Evolutionary conservation across 805 yeast genomes (phyloP).

Genomic region (Wickerhamomyces silvicola): DNA sequence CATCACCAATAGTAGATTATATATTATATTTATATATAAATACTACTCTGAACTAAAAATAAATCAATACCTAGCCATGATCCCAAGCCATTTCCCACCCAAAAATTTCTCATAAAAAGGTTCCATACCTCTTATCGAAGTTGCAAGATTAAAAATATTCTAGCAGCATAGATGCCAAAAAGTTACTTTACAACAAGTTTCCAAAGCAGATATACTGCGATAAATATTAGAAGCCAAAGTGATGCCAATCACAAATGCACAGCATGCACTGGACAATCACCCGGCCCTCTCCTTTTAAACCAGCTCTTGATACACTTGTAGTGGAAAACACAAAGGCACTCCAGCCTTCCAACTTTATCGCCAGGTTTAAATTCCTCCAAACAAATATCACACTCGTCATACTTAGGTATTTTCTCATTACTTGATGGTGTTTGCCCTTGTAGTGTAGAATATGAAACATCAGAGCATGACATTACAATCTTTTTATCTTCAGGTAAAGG

Average conservation of each 20-base stretch:
- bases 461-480: slow-evolving; percentile 20
- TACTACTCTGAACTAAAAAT: too few species aligned
- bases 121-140: too few species aligned
- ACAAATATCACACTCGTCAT: slow-evolving; percentile 87
- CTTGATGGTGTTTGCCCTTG: slow-evolving; percentile 4
- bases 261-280: slow-evolving; percentile 83
- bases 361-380: slow-evolving; percentile 83
- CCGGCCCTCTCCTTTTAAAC: slow-evolving; percentile 80
- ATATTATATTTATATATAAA: too few species aligned
- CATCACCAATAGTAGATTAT: too few species aligned
- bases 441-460: slow-evolving; percentile 9
- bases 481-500: slow-evolving; percentile 18
- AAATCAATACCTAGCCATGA: too few species aligned
- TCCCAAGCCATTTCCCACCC: too few species aligned
- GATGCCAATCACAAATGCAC: slow-evolving; percentile 29
- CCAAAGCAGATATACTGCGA: too few species aligned
- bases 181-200: too few species aligned
- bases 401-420: slow-evolving; percentile 22
- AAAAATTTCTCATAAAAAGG: too few species aligned
- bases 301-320: slow-evolving; percentile 86
- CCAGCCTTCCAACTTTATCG: slow-evolving; percentile 84
- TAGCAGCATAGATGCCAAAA: too few species aligned
- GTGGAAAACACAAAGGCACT: slow-evolving; percentile 92
- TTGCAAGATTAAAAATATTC: too few species aligned
- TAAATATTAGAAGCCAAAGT: too few species aligned